These are phyloP conservation scores for Oryza glaberrima DNA, from an alignment of 176 grass and related monocot species.

Conservation along the genomic window DNA sequence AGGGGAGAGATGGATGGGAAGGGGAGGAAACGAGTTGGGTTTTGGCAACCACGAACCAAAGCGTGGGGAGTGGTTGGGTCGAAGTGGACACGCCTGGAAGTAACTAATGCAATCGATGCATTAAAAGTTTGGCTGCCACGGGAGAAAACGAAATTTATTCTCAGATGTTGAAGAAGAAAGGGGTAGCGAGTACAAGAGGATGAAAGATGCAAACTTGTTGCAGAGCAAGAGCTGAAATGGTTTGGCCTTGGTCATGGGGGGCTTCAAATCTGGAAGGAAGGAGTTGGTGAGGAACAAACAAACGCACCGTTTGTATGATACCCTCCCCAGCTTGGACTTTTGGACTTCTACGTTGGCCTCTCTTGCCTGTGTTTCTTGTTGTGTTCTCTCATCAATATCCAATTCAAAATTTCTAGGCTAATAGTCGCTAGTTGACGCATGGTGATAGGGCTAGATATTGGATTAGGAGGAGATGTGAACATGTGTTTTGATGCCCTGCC, in stretches of 20 bases:
- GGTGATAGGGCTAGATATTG: background rate
- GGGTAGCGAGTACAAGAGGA: background rate
- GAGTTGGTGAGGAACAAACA: conserved; percentile 31
- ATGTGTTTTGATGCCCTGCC: background rate
- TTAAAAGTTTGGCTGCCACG: conserved; percentile 32
- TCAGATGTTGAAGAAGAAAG: background rate
- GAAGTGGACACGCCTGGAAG: conserved; percentile 34
- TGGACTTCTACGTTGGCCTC: background rate
- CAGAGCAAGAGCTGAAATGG: conserved; percentile 6
- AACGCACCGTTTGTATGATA: conserved; percentile 47
- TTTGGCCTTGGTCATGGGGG: conserved; percentile 20
- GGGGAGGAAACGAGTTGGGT: conserved; percentile 27
- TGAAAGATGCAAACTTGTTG: background rate
- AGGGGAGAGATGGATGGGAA: conserved; percentile 23
- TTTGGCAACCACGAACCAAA: conserved; percentile 7
- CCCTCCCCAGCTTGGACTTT: background rate
- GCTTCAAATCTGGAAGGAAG: conserved; percentile 33
- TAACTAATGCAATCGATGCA: conserved; percentile 37
- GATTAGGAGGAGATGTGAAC: conserved; percentile 14
- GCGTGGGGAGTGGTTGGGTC: background rate
- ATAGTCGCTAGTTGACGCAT: background rate
- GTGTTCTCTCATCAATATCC: background rate
- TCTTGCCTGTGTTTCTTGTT: background rate
- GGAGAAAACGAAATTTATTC: conserved; percentile 6
- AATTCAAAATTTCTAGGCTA: background rate